These are phyloP conservation scores for Colletotrichum neosansevieriae DNA, from an alignment of 2,329 filamentous ascomycete species.

Conservation along the genomic window DNA sequence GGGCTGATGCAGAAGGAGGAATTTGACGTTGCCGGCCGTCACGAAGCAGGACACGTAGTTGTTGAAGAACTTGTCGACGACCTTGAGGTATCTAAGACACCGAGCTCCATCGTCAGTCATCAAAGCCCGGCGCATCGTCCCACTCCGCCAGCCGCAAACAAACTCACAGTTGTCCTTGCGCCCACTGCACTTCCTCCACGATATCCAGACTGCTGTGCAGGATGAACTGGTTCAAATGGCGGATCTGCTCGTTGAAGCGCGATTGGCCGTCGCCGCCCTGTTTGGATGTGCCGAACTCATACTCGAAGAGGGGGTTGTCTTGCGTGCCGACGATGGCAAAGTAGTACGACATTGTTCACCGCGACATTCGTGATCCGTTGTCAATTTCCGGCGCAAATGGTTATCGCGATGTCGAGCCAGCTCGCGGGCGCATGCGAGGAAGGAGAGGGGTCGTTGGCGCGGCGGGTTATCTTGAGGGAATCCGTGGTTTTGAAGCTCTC, in stretches of 20 bases:
- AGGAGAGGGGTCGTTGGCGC: too few species aligned
- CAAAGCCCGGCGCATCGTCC: neutral
- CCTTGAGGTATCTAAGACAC: constrained; percentile 85
- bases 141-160: neutral
- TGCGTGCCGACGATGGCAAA: constrained; percentile 96
- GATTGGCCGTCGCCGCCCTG: constrained; percentile 93
- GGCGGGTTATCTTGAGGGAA: too few species aligned
- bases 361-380: constrained; percentile 9
- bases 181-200: constrained; percentile 97
- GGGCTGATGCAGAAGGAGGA: constrained; percentile 93
- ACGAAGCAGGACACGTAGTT: constrained; percentile 96
- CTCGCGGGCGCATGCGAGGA: too few species aligned
- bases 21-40: constrained; percentile 91
- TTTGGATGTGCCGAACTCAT: constrained; percentile 97
- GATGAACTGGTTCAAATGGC: constrained; percentile 97
- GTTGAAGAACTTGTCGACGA: constrained; percentile 96
- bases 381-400: too few species aligned
- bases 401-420: too few species aligned
- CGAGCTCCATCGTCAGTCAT: constrained; percentile 4
- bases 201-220: constrained; percentile 94
- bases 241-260: constrained; percentile 87
- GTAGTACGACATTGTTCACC: constrained; percentile 89
- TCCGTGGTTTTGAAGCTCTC: constrained; percentile 3
- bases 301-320: constrained; percentile 95
- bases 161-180: constrained; percentile 80